A percentile compares a stretch with the other conserved stretches of the same genome.
These are phyloP conservation scores for Gentiana dahurica DNA, from an alignment of 257 asterid species.

Conservation along the genomic window DNA sequence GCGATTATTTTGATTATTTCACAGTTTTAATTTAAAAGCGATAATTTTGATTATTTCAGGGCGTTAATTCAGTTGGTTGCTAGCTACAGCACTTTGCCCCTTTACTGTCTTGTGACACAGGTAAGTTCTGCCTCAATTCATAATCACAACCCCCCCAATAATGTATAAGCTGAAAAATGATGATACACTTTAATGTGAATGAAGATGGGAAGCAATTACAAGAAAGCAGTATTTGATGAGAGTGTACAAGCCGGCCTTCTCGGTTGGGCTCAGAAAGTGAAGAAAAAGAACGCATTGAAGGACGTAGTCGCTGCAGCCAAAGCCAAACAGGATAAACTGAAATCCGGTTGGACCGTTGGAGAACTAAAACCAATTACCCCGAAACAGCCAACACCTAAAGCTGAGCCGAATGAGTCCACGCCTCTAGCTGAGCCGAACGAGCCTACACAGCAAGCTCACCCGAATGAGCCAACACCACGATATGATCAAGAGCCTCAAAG, in stretches of 20 bases:
- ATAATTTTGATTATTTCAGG: conserved; percentile 24
- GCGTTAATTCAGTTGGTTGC: conserved; percentile 79
- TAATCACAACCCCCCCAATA: too few species aligned
- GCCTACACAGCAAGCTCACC: too few species aligned
- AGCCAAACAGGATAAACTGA: conserved; percentile 21
- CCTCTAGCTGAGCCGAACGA: too few species aligned
- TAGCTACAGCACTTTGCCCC: conserved; percentile 93
- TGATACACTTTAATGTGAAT: too few species aligned
- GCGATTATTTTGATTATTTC: too few species aligned
- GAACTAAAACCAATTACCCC: too few species aligned
- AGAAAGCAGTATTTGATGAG: conserved; percentile 83
- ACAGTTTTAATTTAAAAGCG: conserved; percentile 8
- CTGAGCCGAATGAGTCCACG: too few species aligned
- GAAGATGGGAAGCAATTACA: conserved; percentile 94
- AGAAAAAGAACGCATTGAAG: conserved; percentile 42
- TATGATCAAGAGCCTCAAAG: too few species aligned
- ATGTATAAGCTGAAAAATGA: too few species aligned
- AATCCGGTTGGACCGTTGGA: background rate
- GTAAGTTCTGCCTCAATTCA: conserved; percentile 23
- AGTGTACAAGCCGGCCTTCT: conserved; percentile 77
- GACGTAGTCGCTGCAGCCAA: conserved; percentile 28
- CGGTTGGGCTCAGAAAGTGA: conserved; percentile 82
- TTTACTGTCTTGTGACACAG: conserved; percentile 94
- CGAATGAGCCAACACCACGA: too few species aligned
- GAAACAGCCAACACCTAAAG: too few species aligned